Percentiles rank a stretch among this genome's conserved stretches.
Evolutionary conservation across 1,284 basidiomycete genomes (phyloP).

Genomic region (Ganoderma lucidum): DNA sequence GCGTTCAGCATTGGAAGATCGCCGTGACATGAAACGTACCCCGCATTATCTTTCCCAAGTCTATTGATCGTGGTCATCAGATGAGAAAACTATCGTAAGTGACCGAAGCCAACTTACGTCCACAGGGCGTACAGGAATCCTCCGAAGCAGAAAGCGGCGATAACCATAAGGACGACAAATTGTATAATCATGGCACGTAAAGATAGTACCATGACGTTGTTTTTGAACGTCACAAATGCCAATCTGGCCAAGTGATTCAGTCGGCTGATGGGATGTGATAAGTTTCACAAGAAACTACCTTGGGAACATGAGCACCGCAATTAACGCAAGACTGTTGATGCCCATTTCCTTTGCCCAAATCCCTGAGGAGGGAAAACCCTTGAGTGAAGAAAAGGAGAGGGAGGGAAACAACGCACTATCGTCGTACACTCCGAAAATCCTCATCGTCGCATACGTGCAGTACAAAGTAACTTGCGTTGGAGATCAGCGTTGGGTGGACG

Average conservation of each 20-base stretch:
- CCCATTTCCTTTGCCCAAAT: constrained; percentile 70
- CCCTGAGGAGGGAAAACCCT: constrained; percentile 46
- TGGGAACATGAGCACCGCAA: constrained; percentile 89
- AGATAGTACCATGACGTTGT: constrained; percentile 85
- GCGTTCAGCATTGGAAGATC: background rate
- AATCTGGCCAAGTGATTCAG: constrained; percentile 50
- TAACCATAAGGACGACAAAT: constrained; percentile 82
- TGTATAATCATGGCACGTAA: constrained; percentile 84
- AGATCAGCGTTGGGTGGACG: constrained; percentile 16
- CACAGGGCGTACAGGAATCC: constrained; percentile 93
- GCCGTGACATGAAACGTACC: constrained; percentile 5
- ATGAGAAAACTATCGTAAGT: background rate
- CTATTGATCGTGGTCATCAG: constrained; percentile 13
- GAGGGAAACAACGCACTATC: constrained; percentile 50
- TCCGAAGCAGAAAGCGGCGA: constrained; percentile 89
- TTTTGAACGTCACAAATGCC: constrained; percentile 88
- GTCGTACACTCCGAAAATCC: constrained; percentile 76
- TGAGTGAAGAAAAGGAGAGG: background rate
- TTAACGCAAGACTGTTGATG: constrained; percentile 77
- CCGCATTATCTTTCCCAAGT: constrained; percentile 27
- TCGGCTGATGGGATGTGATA: background rate
- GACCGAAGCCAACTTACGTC: constrained; percentile 65
- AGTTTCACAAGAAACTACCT: constrained; percentile 52
- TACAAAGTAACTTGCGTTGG: constrained; percentile 71
- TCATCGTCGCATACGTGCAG: constrained; percentile 75